Conservation (phyloP, 1,284 basidiomycete genomes). For the Lentinula novae-zelandiae region DNA sequence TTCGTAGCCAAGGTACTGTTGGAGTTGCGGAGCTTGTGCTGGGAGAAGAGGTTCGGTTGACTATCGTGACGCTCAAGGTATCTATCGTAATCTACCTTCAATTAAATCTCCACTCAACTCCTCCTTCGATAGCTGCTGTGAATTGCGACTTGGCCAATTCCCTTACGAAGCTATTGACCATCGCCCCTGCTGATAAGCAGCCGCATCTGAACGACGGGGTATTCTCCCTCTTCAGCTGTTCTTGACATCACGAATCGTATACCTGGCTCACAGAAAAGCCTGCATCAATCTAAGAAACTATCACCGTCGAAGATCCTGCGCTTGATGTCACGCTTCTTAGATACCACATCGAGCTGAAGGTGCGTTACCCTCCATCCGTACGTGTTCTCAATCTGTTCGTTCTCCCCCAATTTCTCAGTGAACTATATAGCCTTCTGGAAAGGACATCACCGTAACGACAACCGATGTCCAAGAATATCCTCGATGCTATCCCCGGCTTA, state of each 20-base stretch:
- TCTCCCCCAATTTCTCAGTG: no score
- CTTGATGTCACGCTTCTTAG: no score
- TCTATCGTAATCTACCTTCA: conserved; percentile 18
- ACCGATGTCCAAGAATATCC: conserved; percentile 89
- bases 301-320: no score
- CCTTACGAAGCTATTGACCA: conserved; percentile 71
- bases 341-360: conserved; percentile 82
- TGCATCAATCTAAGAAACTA: conserved; percentile 47
- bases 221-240: neutral
- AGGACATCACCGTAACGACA: conserved; percentile 77
- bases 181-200: conserved; percentile 32
- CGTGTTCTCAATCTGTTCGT: no score
- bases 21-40: conserved; percentile 88
- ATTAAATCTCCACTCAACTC: neutral
- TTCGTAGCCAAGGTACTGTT: conserved; percentile 98
- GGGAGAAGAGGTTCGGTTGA: conserved; percentile 80
- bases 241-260: neutral
- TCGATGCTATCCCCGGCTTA: conserved; percentile 79
- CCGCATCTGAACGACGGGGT: conserved; percentile 46
- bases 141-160: conserved; percentile 86
- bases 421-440: conserved; percentile 62
- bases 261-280: conserved; percentile 52
- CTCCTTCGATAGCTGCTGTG: conserved; percentile 53
- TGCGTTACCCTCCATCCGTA: conserved; percentile 21
- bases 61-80: conserved; percentile 79